Base-by-base conservation (phyloP, 441 rosid species). In the Kokia cookei region DNA sequence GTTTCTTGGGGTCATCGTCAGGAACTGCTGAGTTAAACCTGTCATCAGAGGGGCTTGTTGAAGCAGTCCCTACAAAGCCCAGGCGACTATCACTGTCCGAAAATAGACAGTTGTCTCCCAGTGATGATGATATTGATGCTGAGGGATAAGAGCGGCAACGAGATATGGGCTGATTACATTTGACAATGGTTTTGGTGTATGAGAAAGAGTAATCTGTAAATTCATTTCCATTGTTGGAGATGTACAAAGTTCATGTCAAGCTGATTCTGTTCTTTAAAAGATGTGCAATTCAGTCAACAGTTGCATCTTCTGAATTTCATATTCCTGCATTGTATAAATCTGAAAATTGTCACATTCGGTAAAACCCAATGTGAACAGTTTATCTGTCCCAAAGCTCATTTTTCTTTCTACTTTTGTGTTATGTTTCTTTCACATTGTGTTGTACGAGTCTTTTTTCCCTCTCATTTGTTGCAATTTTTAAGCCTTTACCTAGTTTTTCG, bases 11-110 rank as follows among this genome's bases (percentile, higher is more conserved):
- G 51, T 84, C 94, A n/a, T 78, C 92, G 51, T 86, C 94, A 47
- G 88, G 82, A 80, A 57, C 91, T 69, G 80, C 86, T 55, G 82
- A 80, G 17, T 75, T 86, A 78, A 82, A 71, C 76, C 76, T 88
- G 69, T 85, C 93, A 43, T 35, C 93, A 14, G 95, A 91, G 71
- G 95, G 88, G 69, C 94, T 86, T 63, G 93, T 82, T 40, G 97
- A 91, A 75, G 80, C 91, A 80, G 86, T 90, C 65, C 73, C 81
- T 19, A 86, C 80, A 71, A 85, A 86, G 14, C 80, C 93, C 65
- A 89, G 94, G 78, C 85, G 90, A 73, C 81, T 83, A 72, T 86
- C 97, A 32, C 74, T 85, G 71, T 84, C 99, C 58, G 97, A 94
- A 83, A 84, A 91, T 64, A 89, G 98, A 82, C 97, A 90, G 76